Evolutionary conservation across 2,329 filamentous ascomycete genomes (phyloP).

Genomic region (Arthrobotrys conoides): DNA sequence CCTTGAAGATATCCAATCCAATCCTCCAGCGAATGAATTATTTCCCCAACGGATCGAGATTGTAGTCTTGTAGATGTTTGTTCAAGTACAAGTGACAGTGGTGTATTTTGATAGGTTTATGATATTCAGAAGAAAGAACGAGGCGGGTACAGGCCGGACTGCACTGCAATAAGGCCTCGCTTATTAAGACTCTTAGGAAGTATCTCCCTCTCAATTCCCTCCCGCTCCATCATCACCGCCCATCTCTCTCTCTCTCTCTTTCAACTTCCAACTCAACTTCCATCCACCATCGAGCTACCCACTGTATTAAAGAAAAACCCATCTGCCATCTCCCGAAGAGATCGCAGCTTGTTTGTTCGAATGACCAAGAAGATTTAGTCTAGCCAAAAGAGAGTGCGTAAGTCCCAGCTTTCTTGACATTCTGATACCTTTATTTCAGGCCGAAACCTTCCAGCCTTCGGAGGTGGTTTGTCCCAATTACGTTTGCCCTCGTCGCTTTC

Average conservation of each 20-base stretch:
- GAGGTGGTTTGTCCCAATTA: slow-evolving; percentile 37
- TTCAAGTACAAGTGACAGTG: no score
- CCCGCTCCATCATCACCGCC: slow-evolving; percentile 13
- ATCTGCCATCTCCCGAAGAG: slow-evolving; percentile 26
- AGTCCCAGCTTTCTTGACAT: neutral
- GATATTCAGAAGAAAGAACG: neutral
- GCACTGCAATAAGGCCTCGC: slow-evolving; percentile 16
- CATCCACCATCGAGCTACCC: slow-evolving; percentile 3
- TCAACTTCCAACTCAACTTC: neutral
- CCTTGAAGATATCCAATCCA: no score
- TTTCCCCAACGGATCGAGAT: no score
- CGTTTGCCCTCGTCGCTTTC: slow-evolving; percentile 13
- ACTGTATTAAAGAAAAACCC: neutral
- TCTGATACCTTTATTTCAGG: neutral
- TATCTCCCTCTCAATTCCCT: slow-evolving; percentile 33
- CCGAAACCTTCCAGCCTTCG: slow-evolving; percentile 31
- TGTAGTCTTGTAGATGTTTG: no score
- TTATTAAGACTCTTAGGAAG: slow-evolving; percentile 37
- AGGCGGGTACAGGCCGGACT: slow-evolving; percentile 4
- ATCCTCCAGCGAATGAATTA: no score
- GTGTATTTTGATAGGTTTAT: no score
- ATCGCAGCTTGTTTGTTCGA: slow-evolving; percentile 34
- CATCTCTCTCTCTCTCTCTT: slow-evolving; percentile 28
- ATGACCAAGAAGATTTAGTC: slow-evolving; percentile 16
- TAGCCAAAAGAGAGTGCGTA: slow-evolving; percentile 33